Evolutionary conservation across 306 rosid genomes (phyloP).

Genomic region (Trifolium dubium): DNA sequence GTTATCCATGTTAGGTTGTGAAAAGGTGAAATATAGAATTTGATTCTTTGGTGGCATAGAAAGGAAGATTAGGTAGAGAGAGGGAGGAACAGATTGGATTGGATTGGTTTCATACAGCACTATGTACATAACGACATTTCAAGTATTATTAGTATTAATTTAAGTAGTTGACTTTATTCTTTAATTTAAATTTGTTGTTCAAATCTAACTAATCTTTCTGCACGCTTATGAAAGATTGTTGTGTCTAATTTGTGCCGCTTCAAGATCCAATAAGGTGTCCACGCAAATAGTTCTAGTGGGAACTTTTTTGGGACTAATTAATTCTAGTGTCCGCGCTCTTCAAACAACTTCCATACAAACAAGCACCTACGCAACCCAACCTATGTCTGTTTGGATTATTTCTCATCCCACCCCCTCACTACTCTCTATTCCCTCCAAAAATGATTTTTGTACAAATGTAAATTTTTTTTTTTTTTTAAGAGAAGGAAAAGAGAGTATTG

Average conservation of each 20-base stretch:
- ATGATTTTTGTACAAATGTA: too few species aligned
- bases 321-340: too few species aligned
- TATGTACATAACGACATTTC: conserved; percentile 52
- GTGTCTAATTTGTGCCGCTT: conserved; percentile 5
- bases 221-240: conserved; percentile 6
- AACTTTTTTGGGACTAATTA: too few species aligned
- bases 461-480: too few species aligned
- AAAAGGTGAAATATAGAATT: conserved; percentile 25
- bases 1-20: conserved; percentile 37
- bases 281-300: too few species aligned
- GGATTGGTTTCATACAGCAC: conserved; percentile 46
- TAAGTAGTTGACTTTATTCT: conserved; percentile 53
- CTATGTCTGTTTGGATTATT: too few species aligned
- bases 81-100: conserved; percentile 26
- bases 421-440: too few species aligned
- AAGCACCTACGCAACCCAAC: too few species aligned
- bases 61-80: conserved; percentile 47
- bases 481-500: too few species aligned
- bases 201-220: background rate
- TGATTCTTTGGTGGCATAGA: conserved; percentile 43
- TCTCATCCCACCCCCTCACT: too few species aligned
- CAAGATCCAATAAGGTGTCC: background rate
- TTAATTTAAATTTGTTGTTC: conserved; percentile 2
- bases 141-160: conserved; percentile 38
- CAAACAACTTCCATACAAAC: too few species aligned